These are phyloP conservation scores for Myxozyma geophila DNA, from an alignment of 805 yeast genomes.

Conservation along the genomic window DNA sequence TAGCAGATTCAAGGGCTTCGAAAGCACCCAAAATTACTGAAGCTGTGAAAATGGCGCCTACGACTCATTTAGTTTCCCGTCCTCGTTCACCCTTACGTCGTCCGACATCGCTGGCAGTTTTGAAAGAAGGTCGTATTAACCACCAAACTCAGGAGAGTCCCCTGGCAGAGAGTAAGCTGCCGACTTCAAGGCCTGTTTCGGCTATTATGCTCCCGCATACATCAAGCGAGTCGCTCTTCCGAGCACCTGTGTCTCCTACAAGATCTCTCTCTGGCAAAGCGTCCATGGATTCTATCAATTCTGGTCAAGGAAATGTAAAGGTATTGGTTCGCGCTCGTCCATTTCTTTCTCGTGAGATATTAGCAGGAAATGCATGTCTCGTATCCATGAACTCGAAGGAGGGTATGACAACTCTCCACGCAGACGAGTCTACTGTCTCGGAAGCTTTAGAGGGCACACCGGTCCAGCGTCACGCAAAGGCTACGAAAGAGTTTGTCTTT, in stretches of 20 bases:
- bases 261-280: constrained; percentile 8
- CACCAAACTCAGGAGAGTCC: background rate
- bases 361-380: constrained; percentile 20
- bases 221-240: background rate
- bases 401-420: constrained; percentile 25
- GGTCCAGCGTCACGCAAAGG: constrained; percentile 33
- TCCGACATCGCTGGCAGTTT: constrained; percentile 13
- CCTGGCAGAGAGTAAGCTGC: background rate
- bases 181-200: background rate
- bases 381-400: constrained; percentile 23
- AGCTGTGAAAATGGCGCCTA: background rate
- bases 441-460: background rate
- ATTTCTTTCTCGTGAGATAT: constrained; percentile 29
- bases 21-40: background rate
- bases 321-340: constrained; percentile 39
- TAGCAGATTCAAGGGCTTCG: background rate
- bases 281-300: constrained; percentile 14
- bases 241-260: background rate
- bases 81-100: constrained; percentile 34
- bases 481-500: constrained; percentile 49
- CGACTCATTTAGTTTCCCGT: constrained; percentile 23
- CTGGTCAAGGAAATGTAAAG: constrained; percentile 33
- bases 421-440: constrained; percentile 5
- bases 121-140: constrained; percentile 2
- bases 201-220: background rate